These are phyloP conservation scores for Metschnikowia chrysomelidarum DNA, from an alignment of 805 yeast genomes.

Conservation along the genomic window DNA sequence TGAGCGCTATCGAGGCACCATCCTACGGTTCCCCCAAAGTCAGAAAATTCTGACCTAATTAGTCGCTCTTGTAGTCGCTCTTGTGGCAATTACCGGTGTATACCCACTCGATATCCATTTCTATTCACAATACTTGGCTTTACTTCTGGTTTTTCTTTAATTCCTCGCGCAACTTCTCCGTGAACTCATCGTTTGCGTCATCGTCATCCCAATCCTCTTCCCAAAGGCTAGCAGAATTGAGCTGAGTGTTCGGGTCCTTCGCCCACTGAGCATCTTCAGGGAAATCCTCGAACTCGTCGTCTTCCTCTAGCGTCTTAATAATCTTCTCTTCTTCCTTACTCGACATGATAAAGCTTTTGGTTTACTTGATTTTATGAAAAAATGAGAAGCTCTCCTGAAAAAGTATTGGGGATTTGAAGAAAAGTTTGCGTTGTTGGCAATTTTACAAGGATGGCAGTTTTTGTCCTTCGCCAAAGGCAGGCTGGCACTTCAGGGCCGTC, in stretches of 20 bases:
- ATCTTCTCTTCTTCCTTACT: constrained; percentile 34
- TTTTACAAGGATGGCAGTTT: too few relatives aligned
- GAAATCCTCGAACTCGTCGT: constrained; percentile 96
- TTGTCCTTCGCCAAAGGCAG: too few relatives aligned
- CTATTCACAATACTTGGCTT: too few relatives aligned
- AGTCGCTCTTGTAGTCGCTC: too few relatives aligned
- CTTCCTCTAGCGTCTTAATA: constrained; percentile 83
- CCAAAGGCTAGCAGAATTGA: constrained; percentile 69
- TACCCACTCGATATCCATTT: too few relatives aligned
- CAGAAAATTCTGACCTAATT: too few relatives aligned
- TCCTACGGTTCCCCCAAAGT: too few relatives aligned
- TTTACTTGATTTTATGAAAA: not conserved
- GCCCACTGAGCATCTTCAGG: constrained; percentile 83
- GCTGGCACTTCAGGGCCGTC: too few relatives aligned
- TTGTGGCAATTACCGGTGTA: too few relatives aligned
- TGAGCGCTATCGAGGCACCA: too few relatives aligned
- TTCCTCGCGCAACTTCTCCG: constrained; percentile 61
- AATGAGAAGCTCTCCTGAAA: not conserved
- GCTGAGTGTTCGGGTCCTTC: constrained; percentile 50
- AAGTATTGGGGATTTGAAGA: too few relatives aligned
- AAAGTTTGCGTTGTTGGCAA: too few relatives aligned
- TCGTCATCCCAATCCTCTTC: constrained; percentile 98
- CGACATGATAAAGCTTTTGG: constrained; percentile 10
- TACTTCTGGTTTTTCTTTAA: constrained; percentile 25
- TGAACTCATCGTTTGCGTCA: constrained; percentile 87